Conservation (phyloP, 2,329 filamentous ascomycete species). For the Xylariaceae sp. region DNA sequence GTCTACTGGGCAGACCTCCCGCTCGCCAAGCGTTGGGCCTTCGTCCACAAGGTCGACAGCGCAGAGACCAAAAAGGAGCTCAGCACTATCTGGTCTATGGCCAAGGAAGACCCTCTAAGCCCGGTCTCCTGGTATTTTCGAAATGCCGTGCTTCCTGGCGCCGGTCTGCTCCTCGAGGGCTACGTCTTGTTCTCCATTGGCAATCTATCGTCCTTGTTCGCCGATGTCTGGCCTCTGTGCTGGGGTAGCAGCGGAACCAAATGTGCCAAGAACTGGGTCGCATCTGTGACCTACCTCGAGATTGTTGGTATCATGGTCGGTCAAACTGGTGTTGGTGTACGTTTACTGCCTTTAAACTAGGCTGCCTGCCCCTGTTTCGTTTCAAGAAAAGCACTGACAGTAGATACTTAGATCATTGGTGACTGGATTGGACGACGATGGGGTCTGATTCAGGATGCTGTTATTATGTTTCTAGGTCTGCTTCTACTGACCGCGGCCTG, state of each 20-base stretch:
- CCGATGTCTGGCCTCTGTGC: conserved; percentile 70
- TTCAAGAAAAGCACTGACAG: conserved; percentile 12
- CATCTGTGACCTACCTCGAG: conserved; percentile 84
- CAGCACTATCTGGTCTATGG: conserved; percentile 66
- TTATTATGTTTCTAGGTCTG: conserved; percentile 91
- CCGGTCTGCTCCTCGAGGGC: conserved; percentile 86
- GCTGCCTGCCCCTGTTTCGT: background rate
- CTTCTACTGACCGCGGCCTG: conserved; percentile 88
- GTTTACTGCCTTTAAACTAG: conserved; percentile 16
- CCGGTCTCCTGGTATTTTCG: conserved; percentile 83
- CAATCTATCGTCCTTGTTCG: conserved; percentile 80
- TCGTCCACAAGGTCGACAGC: conserved; percentile 71
- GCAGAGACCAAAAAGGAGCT: conserved; percentile 68
- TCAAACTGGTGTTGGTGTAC: conserved; percentile 80
- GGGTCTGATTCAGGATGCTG: conserved; percentile 92
- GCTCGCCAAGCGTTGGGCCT: conserved; percentile 63
- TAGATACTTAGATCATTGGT: conserved; percentile 45
- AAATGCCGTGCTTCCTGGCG: conserved; percentile 88
- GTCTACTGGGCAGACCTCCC: conserved; percentile 92
- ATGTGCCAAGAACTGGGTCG: conserved; percentile 77
- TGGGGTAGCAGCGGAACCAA: conserved; percentile 61
- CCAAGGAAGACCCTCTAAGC: conserved; percentile 80
- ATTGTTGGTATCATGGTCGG: conserved; percentile 93
- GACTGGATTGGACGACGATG: conserved; percentile 85
- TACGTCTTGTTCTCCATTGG: conserved; percentile 98